phyloP scores from a whole-genome alignment of 345 rosid species.

The Bretschneidera sinensis region DNA sequence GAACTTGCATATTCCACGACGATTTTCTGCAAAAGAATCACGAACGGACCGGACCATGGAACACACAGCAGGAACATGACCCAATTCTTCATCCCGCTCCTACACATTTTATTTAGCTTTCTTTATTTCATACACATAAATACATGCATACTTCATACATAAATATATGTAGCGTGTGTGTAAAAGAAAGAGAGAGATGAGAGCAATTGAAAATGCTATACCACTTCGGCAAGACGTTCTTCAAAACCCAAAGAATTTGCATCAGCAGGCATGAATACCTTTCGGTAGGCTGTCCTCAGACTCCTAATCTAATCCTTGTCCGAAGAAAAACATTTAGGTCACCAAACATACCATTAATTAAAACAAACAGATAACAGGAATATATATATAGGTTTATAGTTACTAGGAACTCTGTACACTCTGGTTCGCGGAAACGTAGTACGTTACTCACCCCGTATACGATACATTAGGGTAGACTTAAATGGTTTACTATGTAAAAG shows the following conservation, averaged over 20 bases:
- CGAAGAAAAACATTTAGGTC: conserved; percentile 4
- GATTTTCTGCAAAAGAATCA: conserved; percentile 62
- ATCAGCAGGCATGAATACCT: conserved; percentile 69
- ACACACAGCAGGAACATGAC: conserved; percentile 42
- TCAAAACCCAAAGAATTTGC: conserved; percentile 42
- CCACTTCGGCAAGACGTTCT: conserved; percentile 77
- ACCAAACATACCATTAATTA: too few relatives aligned
- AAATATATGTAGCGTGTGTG: neutral
- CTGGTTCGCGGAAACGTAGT: neutral
- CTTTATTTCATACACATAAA: conserved; percentile 1
- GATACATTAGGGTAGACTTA: too few relatives aligned
- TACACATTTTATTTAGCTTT: conserved; percentile 24
- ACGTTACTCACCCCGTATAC: too few relatives aligned
- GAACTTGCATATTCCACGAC: conserved; percentile 85
- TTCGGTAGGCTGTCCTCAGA: conserved; percentile 69
- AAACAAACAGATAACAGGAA: neutral
- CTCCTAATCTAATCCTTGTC: conserved; percentile 56
- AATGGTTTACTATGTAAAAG: too few relatives aligned
- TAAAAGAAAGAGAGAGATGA: conserved; percentile 1
- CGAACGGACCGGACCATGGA: conserved; percentile 75
- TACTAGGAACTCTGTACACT: neutral
- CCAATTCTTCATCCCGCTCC: conserved; percentile 51
- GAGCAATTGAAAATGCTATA: conserved; percentile 20
- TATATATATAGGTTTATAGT: neutral
- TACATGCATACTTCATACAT: too few relatives aligned